These are phyloP conservation scores for Trypanosoma lewisi DNA, from an alignment of 208 protist genomes.

Conservation along the genomic window DNA sequence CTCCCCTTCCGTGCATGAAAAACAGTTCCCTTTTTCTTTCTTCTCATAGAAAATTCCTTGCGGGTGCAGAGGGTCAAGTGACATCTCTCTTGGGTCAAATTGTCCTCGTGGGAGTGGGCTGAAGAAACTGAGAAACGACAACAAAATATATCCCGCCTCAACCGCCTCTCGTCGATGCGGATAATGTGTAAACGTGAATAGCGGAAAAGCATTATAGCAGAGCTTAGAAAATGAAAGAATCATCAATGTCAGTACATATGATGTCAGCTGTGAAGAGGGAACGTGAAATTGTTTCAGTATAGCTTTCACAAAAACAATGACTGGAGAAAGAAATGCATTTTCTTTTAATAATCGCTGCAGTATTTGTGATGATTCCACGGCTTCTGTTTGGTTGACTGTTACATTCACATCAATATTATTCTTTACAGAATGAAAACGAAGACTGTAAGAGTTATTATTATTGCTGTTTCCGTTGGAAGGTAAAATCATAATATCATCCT, in stretches of 20 bases:
- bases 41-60: conserved; percentile 15
- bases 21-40: not conserved
- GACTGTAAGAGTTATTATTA: not conserved
- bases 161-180: conserved; percentile 11
- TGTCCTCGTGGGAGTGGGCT: conserved; percentile 21
- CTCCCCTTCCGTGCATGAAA: not conserved
- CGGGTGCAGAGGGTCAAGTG: conserved; percentile 16
- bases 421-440: not conserved
- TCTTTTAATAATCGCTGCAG: conserved; percentile 7
- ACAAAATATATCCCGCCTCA: conserved; percentile 18
- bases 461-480: too few species aligned
- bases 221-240: conserved; percentile 20
- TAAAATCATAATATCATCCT: too few species aligned
- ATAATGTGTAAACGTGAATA: conserved; percentile 8
- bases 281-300: conserved; percentile 18
- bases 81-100: conserved; percentile 22
- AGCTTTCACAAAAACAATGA: conserved; percentile 25
- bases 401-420: conserved; percentile 8
- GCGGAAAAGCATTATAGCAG: conserved; percentile 4
- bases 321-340: not conserved
- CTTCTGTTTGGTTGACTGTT: conserved; percentile 8
- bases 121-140: conserved; percentile 32
- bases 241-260: conserved; percentile 27
- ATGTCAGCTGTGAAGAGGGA: conserved; percentile 17
- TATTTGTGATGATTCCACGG: not conserved